These are phyloP conservation scores for Lipomyces sp. DNA, from an alignment of 805 yeast species.

Conservation along the genomic window DNA sequence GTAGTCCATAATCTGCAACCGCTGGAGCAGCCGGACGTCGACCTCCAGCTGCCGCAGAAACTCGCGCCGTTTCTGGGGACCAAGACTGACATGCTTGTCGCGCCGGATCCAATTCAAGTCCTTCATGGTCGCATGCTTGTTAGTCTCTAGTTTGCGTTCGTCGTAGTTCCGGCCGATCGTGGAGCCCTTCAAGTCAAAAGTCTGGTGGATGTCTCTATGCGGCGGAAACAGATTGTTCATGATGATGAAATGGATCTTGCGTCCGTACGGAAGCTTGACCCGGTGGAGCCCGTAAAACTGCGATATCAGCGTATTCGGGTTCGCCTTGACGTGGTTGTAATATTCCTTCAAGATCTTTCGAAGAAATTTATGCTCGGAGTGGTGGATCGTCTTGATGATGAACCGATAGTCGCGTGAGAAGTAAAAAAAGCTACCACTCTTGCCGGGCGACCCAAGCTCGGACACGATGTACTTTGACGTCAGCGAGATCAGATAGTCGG, in stretches of 20 bases:
- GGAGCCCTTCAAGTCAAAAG: constrained; percentile 92
- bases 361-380: constrained; percentile 82
- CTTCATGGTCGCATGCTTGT: constrained; percentile 52
- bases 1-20: constrained; percentile 90
- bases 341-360: constrained; percentile 71
- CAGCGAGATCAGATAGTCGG: constrained; percentile 87
- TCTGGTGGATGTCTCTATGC: constrained; percentile 75
- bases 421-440: constrained; percentile 93
- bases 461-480: constrained; percentile 90
- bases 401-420: constrained; percentile 90
- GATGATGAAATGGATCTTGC: constrained; percentile 87
- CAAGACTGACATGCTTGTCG: constrained; percentile 63
- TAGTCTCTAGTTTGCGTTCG: constrained; percentile 28
- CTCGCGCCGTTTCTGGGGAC: constrained; percentile 60
- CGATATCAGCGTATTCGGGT: constrained; percentile 87
- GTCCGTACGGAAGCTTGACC: constrained; percentile 77
- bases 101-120: constrained; percentile 85
- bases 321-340: constrained; percentile 70
- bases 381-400: constrained; percentile 94
- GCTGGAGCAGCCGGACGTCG: constrained; percentile 71
- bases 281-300: constrained; percentile 96
- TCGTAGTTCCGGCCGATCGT: constrained; percentile 58
- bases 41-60: constrained; percentile 67
- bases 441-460: constrained; percentile 93
- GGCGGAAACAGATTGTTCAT: constrained; percentile 98